Evolutionary conservation across 441 rosid genomes (phyloP).

Genomic region (Populus trichocarpa): DNA sequence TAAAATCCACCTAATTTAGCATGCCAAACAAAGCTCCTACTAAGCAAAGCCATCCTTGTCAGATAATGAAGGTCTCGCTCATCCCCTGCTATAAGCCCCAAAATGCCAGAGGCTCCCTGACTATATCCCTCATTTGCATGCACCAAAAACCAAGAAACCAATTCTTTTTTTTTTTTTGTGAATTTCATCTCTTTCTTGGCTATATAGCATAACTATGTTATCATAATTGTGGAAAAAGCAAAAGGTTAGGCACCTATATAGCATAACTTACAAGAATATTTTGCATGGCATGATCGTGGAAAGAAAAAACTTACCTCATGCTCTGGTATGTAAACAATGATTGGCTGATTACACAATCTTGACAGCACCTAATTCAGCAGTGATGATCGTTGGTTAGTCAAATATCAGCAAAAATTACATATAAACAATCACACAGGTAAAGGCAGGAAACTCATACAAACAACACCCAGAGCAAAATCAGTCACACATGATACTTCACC

Average conservation of each 20-base stretch:
- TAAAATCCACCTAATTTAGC: not conserved
- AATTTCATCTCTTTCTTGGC: not conserved
- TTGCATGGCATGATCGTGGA: not conserved
- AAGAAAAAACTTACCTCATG: constrained; percentile 55
- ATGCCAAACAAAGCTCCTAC: not conserved
- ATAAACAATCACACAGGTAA: not conserved
- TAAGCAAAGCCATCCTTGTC: not conserved
- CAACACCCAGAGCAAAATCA: not conserved
- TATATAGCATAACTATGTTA: not conserved
- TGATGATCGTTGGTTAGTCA: constrained; percentile 9
- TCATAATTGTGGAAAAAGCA: not conserved
- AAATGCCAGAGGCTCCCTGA: not conserved
- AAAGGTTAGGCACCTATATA: not conserved
- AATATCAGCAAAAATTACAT: not conserved
- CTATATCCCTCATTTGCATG: not conserved
- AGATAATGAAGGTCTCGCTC: not conserved
- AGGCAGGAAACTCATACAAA: not conserved
- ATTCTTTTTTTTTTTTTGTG: not conserved
- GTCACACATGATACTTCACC: not conserved
- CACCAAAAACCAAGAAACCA: not conserved
- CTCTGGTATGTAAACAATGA: constrained; percentile 74
- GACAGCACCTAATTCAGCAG: constrained; percentile 64
- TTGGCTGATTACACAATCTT: constrained; percentile 68
- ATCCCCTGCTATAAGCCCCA: not conserved
- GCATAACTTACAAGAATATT: not conserved